A percentile compares a stretch with the other conserved stretches of the same genome.
Evolutionary conservation across 306 rosid genomes (phyloP).

Genomic region (Cucumis cinereus): DNA sequence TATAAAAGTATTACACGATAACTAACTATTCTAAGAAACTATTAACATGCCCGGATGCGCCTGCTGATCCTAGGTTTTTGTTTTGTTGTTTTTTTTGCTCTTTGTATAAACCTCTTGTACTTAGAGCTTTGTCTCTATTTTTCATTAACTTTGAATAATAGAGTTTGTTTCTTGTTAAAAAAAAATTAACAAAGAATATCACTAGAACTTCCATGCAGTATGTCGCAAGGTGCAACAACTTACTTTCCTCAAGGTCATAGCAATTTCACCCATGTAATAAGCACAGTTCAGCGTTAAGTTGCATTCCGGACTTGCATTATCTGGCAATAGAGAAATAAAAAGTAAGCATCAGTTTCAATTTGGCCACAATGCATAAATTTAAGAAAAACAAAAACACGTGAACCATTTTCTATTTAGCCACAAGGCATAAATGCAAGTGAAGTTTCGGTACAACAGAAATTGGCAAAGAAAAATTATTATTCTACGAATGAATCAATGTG

Average conservation of each 20-base stretch:
- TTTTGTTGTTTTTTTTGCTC: too few relatives aligned
- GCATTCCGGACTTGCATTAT: conserved; percentile 64
- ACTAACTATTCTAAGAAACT: neutral
- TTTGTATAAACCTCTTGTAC: too few relatives aligned
- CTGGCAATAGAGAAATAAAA: conserved; percentile 20
- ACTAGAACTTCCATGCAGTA: neutral
- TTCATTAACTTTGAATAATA: too few relatives aligned
- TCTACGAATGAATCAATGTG: neutral
- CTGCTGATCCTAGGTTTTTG: too few relatives aligned
- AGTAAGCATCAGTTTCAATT: neutral
- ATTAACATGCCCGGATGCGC: too few relatives aligned
- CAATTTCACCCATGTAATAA: conserved; percentile 79
- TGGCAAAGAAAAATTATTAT: neutral
- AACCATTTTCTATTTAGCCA: neutral
- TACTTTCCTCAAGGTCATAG: conserved; percentile 92
- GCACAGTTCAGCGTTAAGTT: conserved; percentile 66
- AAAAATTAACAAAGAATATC: neutral
- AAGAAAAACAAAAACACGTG: neutral
- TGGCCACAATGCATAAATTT: neutral
- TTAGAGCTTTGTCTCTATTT: too few relatives aligned
- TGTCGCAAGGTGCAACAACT: conserved; percentile 10
- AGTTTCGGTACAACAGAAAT: neutral
- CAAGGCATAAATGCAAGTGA: neutral
- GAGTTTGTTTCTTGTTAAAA: too few relatives aligned
- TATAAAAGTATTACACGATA: neutral